Evolutionary conservation across 1,284 basidiomycete genomes (phyloP).

Genomic region (Ceratobasidium sp.): DNA sequence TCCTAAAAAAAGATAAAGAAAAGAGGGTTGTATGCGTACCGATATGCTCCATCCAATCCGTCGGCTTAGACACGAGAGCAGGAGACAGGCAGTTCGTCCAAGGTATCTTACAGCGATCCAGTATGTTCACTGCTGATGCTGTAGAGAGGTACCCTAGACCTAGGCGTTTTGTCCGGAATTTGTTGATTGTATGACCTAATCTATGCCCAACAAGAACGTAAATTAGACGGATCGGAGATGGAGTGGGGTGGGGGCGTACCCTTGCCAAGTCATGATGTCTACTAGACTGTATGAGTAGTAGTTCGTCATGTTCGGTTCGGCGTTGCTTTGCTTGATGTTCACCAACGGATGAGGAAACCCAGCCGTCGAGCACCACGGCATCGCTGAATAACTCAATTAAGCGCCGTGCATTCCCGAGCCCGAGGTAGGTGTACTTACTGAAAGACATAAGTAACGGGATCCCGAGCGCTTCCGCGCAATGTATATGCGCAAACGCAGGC

Average conservation of each 20-base stretch:
- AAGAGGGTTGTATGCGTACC: slow-evolving; percentile 58
- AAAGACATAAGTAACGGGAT: slow-evolving; percentile 70
- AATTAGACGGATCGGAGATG: background rate
- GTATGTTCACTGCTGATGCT: slow-evolving; percentile 65
- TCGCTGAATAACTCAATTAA: slow-evolving; percentile 60
- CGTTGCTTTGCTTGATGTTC: slow-evolving; percentile 63
- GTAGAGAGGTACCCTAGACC: slow-evolving; percentile 65
- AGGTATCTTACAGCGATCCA: slow-evolving; percentile 72
- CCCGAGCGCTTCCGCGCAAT: slow-evolving; percentile 73
- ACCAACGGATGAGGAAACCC: slow-evolving; percentile 75
- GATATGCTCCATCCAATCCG: slow-evolving; percentile 72
- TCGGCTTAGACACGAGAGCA: slow-evolving; percentile 71
- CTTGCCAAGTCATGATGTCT: slow-evolving; percentile 70
- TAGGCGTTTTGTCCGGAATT: slow-evolving; percentile 67
- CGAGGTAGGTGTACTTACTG: slow-evolving; percentile 61
- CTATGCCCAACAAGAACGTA: slow-evolving; percentile 55
- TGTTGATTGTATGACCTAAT: slow-evolving; percentile 71
- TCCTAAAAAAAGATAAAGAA: background rate
- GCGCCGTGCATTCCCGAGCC: too few relatives aligned
- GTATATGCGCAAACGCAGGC: slow-evolving; percentile 72
- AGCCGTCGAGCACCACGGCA: slow-evolving; percentile 76
- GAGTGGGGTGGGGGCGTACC: slow-evolving; percentile 57
- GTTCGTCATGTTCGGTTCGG: slow-evolving; percentile 66
- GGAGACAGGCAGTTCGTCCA: slow-evolving; percentile 79
- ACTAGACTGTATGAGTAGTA: slow-evolving; percentile 69